phyloP scores from a whole-genome alignment of 305 asterid species.

The Rubia balearica region DNA sequence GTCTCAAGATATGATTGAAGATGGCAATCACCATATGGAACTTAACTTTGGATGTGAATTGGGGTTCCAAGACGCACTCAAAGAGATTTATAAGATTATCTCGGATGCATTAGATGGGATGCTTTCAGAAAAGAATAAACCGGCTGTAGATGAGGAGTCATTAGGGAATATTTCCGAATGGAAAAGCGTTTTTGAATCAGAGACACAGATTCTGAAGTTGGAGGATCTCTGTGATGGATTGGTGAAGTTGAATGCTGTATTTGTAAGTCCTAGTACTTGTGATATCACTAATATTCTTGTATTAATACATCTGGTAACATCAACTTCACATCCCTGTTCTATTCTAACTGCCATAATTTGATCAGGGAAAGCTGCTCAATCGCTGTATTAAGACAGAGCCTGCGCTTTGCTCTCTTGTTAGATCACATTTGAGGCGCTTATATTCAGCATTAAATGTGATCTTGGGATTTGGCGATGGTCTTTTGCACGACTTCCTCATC shows the following conservation, averaged over 20 bases:
- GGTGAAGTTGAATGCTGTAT: slow-evolving; percentile 36
- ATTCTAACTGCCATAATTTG: slow-evolving; percentile 13
- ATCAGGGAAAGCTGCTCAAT: slow-evolving; percentile 62
- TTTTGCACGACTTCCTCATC: slow-evolving; percentile 58
- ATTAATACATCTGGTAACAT: background rate
- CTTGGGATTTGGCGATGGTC: slow-evolving; percentile 55
- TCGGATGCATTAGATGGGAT: slow-evolving; percentile 31
- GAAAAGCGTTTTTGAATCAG: slow-evolving; percentile 52
- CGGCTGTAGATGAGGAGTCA: slow-evolving; percentile 32
- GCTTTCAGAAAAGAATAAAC: slow-evolving; percentile 31
- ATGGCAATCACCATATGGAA: slow-evolving; percentile 8
- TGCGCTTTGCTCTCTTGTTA: slow-evolving; percentile 30
- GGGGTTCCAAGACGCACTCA: slow-evolving; percentile 36
- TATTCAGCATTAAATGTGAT: slow-evolving; percentile 43
- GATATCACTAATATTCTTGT: slow-evolving; percentile 5
- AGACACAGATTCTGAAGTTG: slow-evolving; percentile 46
- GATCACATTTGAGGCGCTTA: slow-evolving; percentile 37
- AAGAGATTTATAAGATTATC: slow-evolving; percentile 37
- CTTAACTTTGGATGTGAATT: slow-evolving; percentile 19
- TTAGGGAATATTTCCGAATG: slow-evolving; percentile 43
- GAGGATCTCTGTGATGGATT: slow-evolving; percentile 47
- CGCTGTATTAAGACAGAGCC: slow-evolving; percentile 28
- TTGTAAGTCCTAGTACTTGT: slow-evolving; percentile 42
- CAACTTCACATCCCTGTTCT: slow-evolving; percentile 13
- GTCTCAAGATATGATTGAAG: slow-evolving; percentile 22